Evolutionary conservation across 2,329 filamentous ascomycete species (phyloP).

Genomic region (Cyanodermella asteris): DNA sequence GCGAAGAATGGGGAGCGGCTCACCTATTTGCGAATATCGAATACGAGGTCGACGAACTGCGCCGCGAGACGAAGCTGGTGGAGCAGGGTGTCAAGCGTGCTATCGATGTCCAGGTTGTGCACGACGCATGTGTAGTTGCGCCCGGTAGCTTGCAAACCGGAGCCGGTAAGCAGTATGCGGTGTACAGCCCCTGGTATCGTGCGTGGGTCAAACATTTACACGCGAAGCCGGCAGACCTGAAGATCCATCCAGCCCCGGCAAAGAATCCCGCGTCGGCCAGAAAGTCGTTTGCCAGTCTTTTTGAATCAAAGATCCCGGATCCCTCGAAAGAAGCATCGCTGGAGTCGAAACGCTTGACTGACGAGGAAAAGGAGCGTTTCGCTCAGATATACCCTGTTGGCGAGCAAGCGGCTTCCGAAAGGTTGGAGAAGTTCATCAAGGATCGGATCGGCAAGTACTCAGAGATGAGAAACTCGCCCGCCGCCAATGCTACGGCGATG

Average conservation of each 20-base stretch:
- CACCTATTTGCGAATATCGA: slow-evolving; percentile 70
- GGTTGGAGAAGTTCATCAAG: slow-evolving; percentile 45
- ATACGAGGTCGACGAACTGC: slow-evolving; percentile 77
- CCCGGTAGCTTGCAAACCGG: slow-evolving; percentile 48
- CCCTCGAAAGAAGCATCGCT: too few relatives aligned
- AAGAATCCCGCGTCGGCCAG: slow-evolving; percentile 31
- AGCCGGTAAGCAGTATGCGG: slow-evolving; percentile 55
- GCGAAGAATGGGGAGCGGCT: slow-evolving; percentile 48
- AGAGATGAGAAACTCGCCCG: slow-evolving; percentile 42
- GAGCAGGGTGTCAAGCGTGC: slow-evolving; percentile 37
- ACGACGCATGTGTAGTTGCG: slow-evolving; percentile 65
- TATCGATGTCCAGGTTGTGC: slow-evolving; percentile 47
- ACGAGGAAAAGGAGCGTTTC: slow-evolving; percentile 37
- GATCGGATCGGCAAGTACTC: slow-evolving; percentile 41
- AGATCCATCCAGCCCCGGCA: slow-evolving; percentile 34
- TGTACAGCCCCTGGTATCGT: slow-evolving; percentile 66
- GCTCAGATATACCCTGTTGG: slow-evolving; percentile 48
- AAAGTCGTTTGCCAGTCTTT: slow-evolving; percentile 31
- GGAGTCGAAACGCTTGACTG: slow-evolving; percentile 34
- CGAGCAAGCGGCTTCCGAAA: slow-evolving; percentile 43
- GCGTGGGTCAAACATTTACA: slow-evolving; percentile 56
- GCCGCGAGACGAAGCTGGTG: slow-evolving; percentile 50
- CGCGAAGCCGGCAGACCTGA: slow-evolving; percentile 42
- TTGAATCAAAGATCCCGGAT: slow-evolving; percentile 36
- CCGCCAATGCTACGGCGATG: slow-evolving; percentile 39